phyloP scores from a whole-genome alignment of 2,329 filamentous ascomycete genomes.

The Colletotrichum sp. region DNA sequence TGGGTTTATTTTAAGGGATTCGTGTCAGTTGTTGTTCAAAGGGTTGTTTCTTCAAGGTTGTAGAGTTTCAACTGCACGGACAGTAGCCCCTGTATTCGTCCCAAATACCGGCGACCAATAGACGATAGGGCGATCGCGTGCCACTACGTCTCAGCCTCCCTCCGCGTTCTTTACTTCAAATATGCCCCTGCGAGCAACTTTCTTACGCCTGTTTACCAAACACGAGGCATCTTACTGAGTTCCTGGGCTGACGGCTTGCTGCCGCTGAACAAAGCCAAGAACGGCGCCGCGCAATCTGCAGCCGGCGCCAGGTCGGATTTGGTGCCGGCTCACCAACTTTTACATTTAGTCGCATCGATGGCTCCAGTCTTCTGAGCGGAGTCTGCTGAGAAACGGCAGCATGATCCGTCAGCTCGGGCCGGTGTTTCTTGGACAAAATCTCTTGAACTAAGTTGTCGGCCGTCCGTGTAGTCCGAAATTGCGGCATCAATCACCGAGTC shows the following conservation, averaged over 20 bases:
- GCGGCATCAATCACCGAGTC: neutral
- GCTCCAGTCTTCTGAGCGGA: slow-evolving; percentile 8
- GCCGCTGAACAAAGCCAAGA: neutral
- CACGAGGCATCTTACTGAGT: neutral
- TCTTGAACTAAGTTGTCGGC: neutral
- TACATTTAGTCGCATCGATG: neutral
- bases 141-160: slow-evolving; percentile 4
- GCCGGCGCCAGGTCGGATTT: neutral
- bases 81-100: slow-evolving; percentile 17
- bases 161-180: neutral
- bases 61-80: slow-evolving; percentile 15
- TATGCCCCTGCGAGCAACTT: neutral
- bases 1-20: neutral
- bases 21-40: neutral
- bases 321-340: neutral
- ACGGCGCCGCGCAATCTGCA: neutral
- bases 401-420: neutral
- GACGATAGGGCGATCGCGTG: slow-evolving; percentile 5
- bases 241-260: neutral
- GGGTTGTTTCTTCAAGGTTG: slow-evolving; percentile 11
- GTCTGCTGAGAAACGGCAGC: slow-evolving; percentile 5
- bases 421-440: neutral
- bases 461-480: neutral
- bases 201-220: neutral
- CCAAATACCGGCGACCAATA: slow-evolving; percentile 8